Conservation (phyloP, 345 rosid genomes). For the Stellera chamaejasme region DNA sequence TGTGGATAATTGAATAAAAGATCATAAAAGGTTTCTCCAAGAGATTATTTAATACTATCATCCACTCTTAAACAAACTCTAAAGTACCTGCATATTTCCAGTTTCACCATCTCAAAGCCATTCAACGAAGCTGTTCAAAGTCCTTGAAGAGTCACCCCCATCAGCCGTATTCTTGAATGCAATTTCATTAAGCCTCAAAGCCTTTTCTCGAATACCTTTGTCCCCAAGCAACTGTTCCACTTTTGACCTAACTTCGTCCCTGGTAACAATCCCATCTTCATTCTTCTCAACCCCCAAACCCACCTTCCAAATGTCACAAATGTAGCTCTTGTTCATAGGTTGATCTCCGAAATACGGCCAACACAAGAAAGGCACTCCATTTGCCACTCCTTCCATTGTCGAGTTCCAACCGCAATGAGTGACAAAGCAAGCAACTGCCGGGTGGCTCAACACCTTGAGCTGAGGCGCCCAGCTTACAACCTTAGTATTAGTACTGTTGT, state of each 20-base stretch:
- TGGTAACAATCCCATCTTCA: slow-evolving; percentile 13
- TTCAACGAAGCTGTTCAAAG: too few species aligned
- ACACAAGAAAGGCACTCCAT: slow-evolving; percentile 45
- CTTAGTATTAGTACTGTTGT: not conserved
- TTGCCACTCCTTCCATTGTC: slow-evolving; percentile 38
- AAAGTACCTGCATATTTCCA: too few species aligned
- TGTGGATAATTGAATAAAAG: too few species aligned
- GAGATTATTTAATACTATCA: too few species aligned
- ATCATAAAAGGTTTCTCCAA: too few species aligned
- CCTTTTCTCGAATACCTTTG: too few species aligned
- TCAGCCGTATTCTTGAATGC: too few species aligned
- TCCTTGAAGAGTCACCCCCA: too few species aligned
- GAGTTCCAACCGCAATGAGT: slow-evolving; percentile 72
- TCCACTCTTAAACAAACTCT: too few species aligned
- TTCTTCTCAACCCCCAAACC: slow-evolving; percentile 25
- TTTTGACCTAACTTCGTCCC: not conserved
- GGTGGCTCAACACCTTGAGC: slow-evolving; percentile 21
- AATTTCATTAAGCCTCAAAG: too few species aligned
- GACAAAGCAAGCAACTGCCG: slow-evolving; percentile 32
- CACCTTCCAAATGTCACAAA: slow-evolving; percentile 36
- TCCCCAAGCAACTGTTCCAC: not conserved
- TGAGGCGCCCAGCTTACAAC: slow-evolving; percentile 32
- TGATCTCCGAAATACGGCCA: slow-evolving; percentile 46
- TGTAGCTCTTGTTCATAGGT: slow-evolving; percentile 25
- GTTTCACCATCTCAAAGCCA: too few species aligned